Base-by-base conservation (phyloP, 495 filamentous ascomycete species). In the Talaromyces nanjingensis region DNA sequence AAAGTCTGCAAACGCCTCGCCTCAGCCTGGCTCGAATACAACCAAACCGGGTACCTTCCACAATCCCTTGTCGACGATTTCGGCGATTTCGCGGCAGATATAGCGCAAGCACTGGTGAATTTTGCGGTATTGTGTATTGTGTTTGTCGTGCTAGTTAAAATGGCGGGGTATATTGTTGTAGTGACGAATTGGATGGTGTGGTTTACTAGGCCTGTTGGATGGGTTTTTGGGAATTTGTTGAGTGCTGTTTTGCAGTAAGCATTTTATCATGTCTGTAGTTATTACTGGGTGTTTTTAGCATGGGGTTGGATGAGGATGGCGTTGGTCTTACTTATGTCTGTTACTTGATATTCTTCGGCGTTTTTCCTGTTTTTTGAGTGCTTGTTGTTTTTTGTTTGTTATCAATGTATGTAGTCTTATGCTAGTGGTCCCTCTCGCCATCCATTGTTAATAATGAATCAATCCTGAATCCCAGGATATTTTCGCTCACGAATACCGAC, bases 101-200 rank as follows among this genome's bases (percentile, higher is more conserved):
- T 78, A 9, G 67, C 74, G 3, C 77, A 77, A 56, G 74, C 76
- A 16, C 24, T 74, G 59, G 62, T 79, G 1, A 79, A 79, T 49
- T 62, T 79, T 9, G 65, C 74, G 6, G 66, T 76, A 52, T 69
- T 81, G 24, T 76, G 70, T 0, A 75, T 77, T 61, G 62, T 71
- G 2, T 68, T 71, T 18, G 60, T 77, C 57, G 31, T 79, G 18
- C 42, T 79, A 3, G 71, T 71, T 4, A 74, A 74, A 18, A 64
- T 69, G 39, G 70, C 73, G 2, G 69, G 72, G 9, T 79, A 77
- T 49, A 62, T 77, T 29, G 66, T 77, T 34, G 67, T 78, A 20
- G 66, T 79, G 33, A 72, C 71, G 3, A 73, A 69, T 42, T 81
- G 78, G 78, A 67, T 81, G 18, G 52, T 77, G 6, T 81, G 78